These are phyloP conservation scores for Jackrogersella multiformis DNA, from an alignment of 495 filamentous ascomycete species.

Conservation along the genomic window DNA sequence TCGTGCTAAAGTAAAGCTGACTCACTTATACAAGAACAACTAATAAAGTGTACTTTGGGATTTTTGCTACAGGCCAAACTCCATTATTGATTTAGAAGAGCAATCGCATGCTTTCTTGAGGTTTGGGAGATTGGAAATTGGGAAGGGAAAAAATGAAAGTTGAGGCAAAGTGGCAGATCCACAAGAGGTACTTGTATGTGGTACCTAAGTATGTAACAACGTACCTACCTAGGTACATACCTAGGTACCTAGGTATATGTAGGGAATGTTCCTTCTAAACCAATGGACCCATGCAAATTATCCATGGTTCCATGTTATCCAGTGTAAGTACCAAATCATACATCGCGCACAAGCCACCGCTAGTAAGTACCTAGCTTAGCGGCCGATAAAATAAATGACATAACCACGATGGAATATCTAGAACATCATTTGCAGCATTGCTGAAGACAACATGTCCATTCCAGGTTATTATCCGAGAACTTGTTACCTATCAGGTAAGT, in stretches of 20 bases:
- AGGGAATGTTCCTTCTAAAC: no score
- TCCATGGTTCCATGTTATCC: slow-evolving; percentile 12
- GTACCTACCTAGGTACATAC: slow-evolving; percentile 13
- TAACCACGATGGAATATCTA: slow-evolving; percentile 22
- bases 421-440: neutral
- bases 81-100: slow-evolving; percentile 32
- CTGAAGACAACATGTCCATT: slow-evolving; percentile 14
- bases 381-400: slow-evolving; percentile 37
- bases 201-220: no score
- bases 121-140: slow-evolving; percentile 11
- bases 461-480: slow-evolving; percentile 28
- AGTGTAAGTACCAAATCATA: no score
- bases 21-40: slow-evolving; percentile 46
- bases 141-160: slow-evolving; percentile 26
- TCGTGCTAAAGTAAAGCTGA: slow-evolving; percentile 14
- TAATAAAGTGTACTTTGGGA: slow-evolving; percentile 29
- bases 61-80: slow-evolving; percentile 34
- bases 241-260: no score
- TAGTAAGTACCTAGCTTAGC: slow-evolving; percentile 26
- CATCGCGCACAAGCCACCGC: slow-evolving; percentile 23
- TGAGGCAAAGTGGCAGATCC: slow-evolving; percentile 43
- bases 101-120: slow-evolving; percentile 26
- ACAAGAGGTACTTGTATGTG: no score
- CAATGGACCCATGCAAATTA: no score
- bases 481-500: slow-evolving; percentile 25